Base-by-base conservation (phyloP, 2,329 filamentous ascomycete species). In the Fusarium sp. region DNA sequence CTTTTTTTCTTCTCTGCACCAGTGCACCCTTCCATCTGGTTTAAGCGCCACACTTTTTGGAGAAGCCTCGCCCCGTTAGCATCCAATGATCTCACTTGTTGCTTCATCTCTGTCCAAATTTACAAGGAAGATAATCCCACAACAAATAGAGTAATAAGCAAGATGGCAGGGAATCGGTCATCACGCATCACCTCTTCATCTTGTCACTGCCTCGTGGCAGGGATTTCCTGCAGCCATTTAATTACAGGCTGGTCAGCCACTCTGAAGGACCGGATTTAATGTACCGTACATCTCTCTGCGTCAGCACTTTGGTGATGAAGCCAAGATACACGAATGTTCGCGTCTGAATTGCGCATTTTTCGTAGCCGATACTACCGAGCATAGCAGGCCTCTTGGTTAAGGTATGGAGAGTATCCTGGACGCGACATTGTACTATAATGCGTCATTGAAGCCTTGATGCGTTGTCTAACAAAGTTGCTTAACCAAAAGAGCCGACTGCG, bases 1-100 rank as follows among this genome's bases (percentile, higher is more conserved):
- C 67, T 66, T 73, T 73, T 68, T 67, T 62, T 67, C 24, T 44
- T 38, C 26, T 19, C 24, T 19, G 49, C 33, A 42, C 59, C 24
- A 19, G 19, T 3, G 19, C 19, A 19, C 19, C 19, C 44, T 55
- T 62, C 42, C 63, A 56, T 45, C 50, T 43, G 28, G 59, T 26
- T 42, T 56, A 54, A 58, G 66, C 67, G 67, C 67, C 67, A 69
- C 57, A 56, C 51, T 57, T 43, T 31, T 62, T 68, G 59, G 49
- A 69, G 56, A 66, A 66, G 42, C 45, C 45, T 31, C 22, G 39
- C 60, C 39, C 47, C 28, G 45, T 52, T 28, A 19, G 36, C 40
- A 33, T 24, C 49, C 57, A 67, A 63, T 63, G 34, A 58, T 53
- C 33, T 50, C 26, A 38, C 33, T 38, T 39, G 21, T 28, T 55